These are phyloP conservation scores for Meyerozyma sp. DNA, from an alignment of 1,139 yeast species.

Conservation along the genomic window DNA sequence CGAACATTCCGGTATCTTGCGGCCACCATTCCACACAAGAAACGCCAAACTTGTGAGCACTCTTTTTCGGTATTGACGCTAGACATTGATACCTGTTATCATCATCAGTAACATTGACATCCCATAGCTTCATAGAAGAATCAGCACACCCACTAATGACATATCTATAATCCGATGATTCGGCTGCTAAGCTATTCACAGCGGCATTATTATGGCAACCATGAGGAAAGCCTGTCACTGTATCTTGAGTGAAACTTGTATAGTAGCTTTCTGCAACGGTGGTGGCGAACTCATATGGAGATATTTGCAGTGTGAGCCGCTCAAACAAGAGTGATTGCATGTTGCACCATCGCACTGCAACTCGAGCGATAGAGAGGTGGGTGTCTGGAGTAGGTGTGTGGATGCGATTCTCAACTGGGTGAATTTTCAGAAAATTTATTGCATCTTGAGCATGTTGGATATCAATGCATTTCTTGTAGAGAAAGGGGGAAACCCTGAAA, in stretches of 20 bases:
- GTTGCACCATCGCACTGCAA: neutral
- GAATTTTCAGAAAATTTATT: neutral
- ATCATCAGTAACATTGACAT: conserved; percentile 22
- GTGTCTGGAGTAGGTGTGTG: neutral
- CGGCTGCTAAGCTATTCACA: conserved; percentile 66
- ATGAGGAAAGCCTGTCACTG: conserved; percentile 27
- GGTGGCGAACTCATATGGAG: conserved; percentile 31
- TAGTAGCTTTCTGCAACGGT: conserved; percentile 39
- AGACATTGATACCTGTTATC: conserved; percentile 10
- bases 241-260: conserved; percentile 21
- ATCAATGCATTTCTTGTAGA: conserved; percentile 87
- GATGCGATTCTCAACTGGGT: neutral
- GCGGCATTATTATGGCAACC: conserved; percentile 43
- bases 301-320: conserved; percentile 22
- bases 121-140: conserved; percentile 65
- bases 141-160: conserved; percentile 76
- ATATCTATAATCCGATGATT: conserved; percentile 41
- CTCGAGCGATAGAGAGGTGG: neutral
- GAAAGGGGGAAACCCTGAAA: conserved; percentile 93
- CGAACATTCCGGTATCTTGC: conserved; percentile 78
- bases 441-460: conserved; percentile 64
- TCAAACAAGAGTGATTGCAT: conserved; percentile 40
- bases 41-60: conserved; percentile 67
- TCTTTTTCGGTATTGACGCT: conserved; percentile 47
- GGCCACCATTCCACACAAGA: conserved; percentile 88